phyloP scores from a whole-genome alignment of 495 filamentous ascomycete species.

The Oidiodendron maius region DNA sequence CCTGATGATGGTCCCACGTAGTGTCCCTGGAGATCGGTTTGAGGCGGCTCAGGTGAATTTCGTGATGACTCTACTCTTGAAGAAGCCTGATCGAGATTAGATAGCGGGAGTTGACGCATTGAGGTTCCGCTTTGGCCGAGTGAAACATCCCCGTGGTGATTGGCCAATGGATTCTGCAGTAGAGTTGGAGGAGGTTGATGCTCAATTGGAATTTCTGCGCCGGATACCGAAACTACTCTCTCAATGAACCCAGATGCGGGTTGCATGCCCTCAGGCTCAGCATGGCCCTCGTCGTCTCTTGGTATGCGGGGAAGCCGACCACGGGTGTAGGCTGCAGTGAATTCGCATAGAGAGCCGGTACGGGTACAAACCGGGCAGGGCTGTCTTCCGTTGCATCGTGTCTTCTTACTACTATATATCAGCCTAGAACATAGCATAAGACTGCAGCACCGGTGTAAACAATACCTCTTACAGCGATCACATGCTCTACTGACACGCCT shows the following conservation, averaged over 20 bases:
- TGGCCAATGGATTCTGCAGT: background rate
- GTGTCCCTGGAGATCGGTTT: slow-evolving; percentile 34
- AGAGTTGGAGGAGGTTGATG: background rate
- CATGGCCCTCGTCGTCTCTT: background rate
- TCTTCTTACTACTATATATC: slow-evolving; percentile 8
- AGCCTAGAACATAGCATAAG: background rate
- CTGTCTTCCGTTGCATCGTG: slow-evolving; percentile 7
- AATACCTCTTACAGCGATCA: slow-evolving; percentile 29
- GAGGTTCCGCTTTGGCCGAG: background rate
- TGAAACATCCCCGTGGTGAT: background rate
- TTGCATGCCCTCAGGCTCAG: background rate
- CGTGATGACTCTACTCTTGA: slow-evolving; percentile 25
- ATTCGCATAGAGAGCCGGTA: slow-evolving; percentile 7
- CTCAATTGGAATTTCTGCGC: background rate
- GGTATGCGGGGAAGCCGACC: slow-evolving; percentile 10
- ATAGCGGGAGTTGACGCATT: background rate
- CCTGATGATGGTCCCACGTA: slow-evolving; percentile 8
- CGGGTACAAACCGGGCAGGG: slow-evolving; percentile 10
- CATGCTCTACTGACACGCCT: slow-evolving; percentile 28
- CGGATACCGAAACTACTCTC: background rate
- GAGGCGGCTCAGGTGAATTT: slow-evolving; percentile 32
- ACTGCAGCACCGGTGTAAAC: slow-evolving; percentile 1
- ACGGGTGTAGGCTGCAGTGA: slow-evolving; percentile 9
- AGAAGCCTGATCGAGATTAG: background rate
- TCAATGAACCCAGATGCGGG: background rate